These are phyloP conservation scores for Fonsecaea pugnacius DNA, from an alignment of 2,329 filamentous ascomycete species.

Conservation along the genomic window DNA sequence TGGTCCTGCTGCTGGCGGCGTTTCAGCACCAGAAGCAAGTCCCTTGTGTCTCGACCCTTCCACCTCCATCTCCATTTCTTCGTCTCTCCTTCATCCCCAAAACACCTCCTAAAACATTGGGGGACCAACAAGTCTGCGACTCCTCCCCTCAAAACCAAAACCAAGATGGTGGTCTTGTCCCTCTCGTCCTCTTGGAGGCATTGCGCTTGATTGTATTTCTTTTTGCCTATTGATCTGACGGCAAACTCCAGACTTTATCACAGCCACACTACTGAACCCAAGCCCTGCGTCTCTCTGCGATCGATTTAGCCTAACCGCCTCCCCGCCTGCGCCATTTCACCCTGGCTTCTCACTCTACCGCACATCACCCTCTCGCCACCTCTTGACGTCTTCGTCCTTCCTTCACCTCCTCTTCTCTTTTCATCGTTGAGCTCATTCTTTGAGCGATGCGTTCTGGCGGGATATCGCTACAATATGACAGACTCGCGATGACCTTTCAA, in stretches of 20 bases:
- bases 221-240: slow-evolving; percentile 10
- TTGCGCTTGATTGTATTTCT: slow-evolving; percentile 21
- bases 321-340: slow-evolving; percentile 31
- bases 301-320: slow-evolving; percentile 25
- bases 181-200: slow-evolving; percentile 22
- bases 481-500: slow-evolving; percentile 33
- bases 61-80: not conserved
- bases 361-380: slow-evolving; percentile 31
- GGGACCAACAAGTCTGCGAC: not conserved
- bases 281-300: not conserved
- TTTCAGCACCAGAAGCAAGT: slow-evolving; percentile 16
- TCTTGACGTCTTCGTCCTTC: slow-evolving; percentile 13
- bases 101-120: not conserved
- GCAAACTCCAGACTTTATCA: not conserved
- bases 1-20: slow-evolving; percentile 8
- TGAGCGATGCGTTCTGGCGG: slow-evolving; percentile 34
- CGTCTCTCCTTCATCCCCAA: not conserved
- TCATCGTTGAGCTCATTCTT: slow-evolving; percentile 15
- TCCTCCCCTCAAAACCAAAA: not conserved
- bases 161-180: slow-evolving; percentile 31
- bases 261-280: not conserved
- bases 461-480: slow-evolving; percentile 32
- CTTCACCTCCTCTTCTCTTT: slow-evolving; percentile 5
- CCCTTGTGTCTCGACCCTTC: slow-evolving; percentile 8
- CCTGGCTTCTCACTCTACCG: slow-evolving; percentile 10